Percentiles rank a stretch among this genome's conserved stretches.
phyloP scores from a whole-genome alignment of 2,329 filamentous ascomycete genomes.

The Orbilia blumenaviensis region DNA sequence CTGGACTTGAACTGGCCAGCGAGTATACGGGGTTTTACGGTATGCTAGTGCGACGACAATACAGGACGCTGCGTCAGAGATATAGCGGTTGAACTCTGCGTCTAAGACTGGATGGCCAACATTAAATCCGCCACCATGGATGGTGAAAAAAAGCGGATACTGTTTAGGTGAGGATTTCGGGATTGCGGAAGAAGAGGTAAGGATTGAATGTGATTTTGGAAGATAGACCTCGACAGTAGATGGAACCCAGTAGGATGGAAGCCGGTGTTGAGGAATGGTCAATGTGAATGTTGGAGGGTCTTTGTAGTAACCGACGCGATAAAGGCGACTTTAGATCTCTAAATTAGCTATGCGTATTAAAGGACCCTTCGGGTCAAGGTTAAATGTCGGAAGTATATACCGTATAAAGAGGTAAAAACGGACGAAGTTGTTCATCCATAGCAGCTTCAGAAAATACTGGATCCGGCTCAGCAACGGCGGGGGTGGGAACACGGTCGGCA shows the following conservation, averaged over 20 bases:
- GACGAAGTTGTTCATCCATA: conserved; percentile 51
- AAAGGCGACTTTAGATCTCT: not conserved
- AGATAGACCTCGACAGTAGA: conserved; percentile 43
- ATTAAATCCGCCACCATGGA: conserved; percentile 67
- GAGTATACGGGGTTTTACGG: conserved; percentile 63
- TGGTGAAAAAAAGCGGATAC: conserved; percentile 64
- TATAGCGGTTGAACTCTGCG: conserved; percentile 64
- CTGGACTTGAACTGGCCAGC: conserved; percentile 64
- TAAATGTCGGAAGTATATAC: not conserved
- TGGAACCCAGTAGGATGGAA: conserved; percentile 36
- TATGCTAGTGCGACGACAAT: conserved; percentile 66
- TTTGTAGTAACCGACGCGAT: conserved; percentile 43
- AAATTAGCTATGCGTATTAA: not conserved
- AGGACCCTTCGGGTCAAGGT: not conserved
- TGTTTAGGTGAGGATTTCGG: conserved; percentile 18
- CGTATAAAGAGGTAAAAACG: conserved; percentile 40
- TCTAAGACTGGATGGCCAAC: conserved; percentile 63
- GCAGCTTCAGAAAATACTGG: conserved; percentile 20
- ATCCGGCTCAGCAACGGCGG: conserved; percentile 19
- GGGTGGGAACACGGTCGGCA: conserved; percentile 43
- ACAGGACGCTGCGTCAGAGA: conserved; percentile 62
- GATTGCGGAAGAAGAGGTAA: not conserved
- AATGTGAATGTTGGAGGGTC: conserved; percentile 30
- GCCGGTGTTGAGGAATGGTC: conserved; percentile 22
- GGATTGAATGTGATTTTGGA: conserved; percentile 19